phyloP scores from a whole-genome alignment of 2,329 filamentous ascomycete genomes.

The Mycosphaerelloides madeirae region DNA sequence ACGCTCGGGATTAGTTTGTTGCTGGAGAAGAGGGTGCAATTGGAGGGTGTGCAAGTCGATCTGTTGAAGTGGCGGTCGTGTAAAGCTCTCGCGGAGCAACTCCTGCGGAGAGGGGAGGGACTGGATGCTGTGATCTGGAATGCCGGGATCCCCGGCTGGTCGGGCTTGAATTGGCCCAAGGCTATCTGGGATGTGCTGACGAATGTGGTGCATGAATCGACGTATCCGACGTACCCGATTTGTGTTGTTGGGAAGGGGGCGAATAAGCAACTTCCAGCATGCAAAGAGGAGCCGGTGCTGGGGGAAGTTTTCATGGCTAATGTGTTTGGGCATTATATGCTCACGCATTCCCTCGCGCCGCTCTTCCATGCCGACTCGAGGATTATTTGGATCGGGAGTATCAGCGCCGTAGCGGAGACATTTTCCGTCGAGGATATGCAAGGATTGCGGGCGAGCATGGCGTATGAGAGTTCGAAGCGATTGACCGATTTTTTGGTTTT shows the following conservation, averaged over 20 bases:
- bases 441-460: conserved; percentile 54
- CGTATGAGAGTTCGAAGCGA: conserved; percentile 86
- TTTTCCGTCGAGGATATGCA: conserved; percentile 72
- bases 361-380: conserved; percentile 59
- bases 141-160: conserved; percentile 84
- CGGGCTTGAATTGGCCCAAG: conserved; percentile 64
- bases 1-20: conserved; percentile 38
- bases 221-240: conserved; percentile 74
- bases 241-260: conserved; percentile 53
- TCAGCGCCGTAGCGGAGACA: conserved; percentile 60
- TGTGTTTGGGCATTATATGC: conserved; percentile 90
- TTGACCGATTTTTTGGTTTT: conserved; percentile 80
- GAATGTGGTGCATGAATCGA: conserved; percentile 63
- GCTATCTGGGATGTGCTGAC: conserved; percentile 56
- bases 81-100: conserved; percentile 48
- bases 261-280: conserved; percentile 46
- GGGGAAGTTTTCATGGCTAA: conserved; percentile 87
- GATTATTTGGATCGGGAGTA: conserved; percentile 80
- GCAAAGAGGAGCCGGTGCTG: conserved; percentile 53
- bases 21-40: conserved; percentile 42
- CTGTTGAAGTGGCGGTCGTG: conserved; percentile 53
- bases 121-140: conserved; percentile 80
- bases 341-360: conserved; percentile 73
- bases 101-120: conserved; percentile 58
- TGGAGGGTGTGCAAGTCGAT: conserved; percentile 56